A percentile compares a stretch with the other conserved stretches of the same genome.
phyloP scores from a whole-genome alignment of 169 alveolate species.

The Condylostoma magnum region DNA sequence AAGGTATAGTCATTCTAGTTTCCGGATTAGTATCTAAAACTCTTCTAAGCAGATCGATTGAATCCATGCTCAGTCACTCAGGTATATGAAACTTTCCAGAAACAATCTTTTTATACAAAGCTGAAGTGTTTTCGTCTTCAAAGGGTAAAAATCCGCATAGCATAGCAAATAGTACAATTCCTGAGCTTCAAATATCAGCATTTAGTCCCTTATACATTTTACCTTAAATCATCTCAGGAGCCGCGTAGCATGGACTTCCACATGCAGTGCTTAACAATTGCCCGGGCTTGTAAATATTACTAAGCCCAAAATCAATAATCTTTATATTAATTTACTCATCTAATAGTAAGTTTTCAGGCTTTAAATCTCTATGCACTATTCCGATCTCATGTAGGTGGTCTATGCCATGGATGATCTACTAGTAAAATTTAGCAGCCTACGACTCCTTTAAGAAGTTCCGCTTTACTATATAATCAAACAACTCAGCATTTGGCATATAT shows the following conservation, averaged over 20 bases:
- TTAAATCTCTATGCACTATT: constrained; percentile 83
- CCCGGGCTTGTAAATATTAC: constrained; percentile 52
- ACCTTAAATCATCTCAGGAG: constrained; percentile 85
- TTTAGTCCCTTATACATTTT: constrained; percentile 57
- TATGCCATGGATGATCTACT: constrained; percentile 71
- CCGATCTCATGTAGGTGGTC: constrained; percentile 69
- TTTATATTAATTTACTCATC: constrained; percentile 60
- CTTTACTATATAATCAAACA: constrained; percentile 68
- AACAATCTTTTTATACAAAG: constrained; percentile 74
- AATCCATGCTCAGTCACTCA: constrained; percentile 33
- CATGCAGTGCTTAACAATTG: constrained; percentile 77
- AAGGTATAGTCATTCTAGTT: constrained; percentile 33
- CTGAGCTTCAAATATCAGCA: constrained; percentile 76
- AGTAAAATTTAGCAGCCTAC: constrained; percentile 70
- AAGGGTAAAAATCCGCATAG: constrained; percentile 77
- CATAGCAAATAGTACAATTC: constrained; percentile 69
- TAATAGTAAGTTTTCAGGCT: constrained; percentile 76
- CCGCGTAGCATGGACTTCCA: constrained; percentile 84
- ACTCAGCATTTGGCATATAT: constrained; percentile 73
- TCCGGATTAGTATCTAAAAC: constrained; percentile 42
- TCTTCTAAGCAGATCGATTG: constrained; percentile 48
- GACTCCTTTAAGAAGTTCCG: constrained; percentile 27
- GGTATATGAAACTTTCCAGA: constrained; percentile 66
- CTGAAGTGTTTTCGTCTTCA: constrained; percentile 82
- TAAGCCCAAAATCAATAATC: constrained; percentile 77